Evolutionary conservation across 768 basidiomycete genomes (phyloP), one percentile per base, ranked within the genome.

Genomic region (Calvatia gigantea): DNA sequence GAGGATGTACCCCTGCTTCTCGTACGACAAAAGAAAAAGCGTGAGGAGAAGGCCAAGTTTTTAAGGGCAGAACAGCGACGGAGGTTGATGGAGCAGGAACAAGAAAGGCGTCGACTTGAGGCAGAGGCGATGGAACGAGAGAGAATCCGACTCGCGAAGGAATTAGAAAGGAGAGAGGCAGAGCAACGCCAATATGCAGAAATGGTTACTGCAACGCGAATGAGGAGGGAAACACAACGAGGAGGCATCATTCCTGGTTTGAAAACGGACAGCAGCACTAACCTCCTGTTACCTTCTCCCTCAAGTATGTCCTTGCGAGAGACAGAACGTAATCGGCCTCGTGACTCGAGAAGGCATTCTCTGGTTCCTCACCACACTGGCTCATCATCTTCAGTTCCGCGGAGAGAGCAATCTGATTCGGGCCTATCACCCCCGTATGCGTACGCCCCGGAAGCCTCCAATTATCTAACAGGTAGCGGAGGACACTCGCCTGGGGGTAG

Each of bases 1-100:
- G 86, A 88, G 38, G 87, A 90, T 65, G 74, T 87, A 59, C 89
- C 89, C 2, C 71, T 89, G 37, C 81, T 90, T 64, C 79, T 84
- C n/a, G 71, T 88, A 64, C 84, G 85, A 51, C 79, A 80, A 67
- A 85, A 84, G 73, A 85, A 85, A 74, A 82, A 82, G 62, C 83
- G 84, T 41, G 86, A 86, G 67, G 83, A 87, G 69, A 87, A 87
- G 72, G 84, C 83, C 41, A 78, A 69, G 41, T 87, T 89, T 61
- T 72, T 89, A 62, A 78, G 75, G 42, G 77, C 77, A 66, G 81
- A 87, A 61, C 79, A 80, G 59, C 75, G 81, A 58, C 76, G 75
- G 52, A 78, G 85, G 27, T 70, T 71, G 33, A 69, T 72, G 46
- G 79, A 80, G 61, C 75, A 75, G 31, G 81, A 81, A 60, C 75